These are phyloP conservation scores for Stachybotrys elegans DNA, from an alignment of 2,329 filamentous ascomycete genomes.

Conservation along the genomic window DNA sequence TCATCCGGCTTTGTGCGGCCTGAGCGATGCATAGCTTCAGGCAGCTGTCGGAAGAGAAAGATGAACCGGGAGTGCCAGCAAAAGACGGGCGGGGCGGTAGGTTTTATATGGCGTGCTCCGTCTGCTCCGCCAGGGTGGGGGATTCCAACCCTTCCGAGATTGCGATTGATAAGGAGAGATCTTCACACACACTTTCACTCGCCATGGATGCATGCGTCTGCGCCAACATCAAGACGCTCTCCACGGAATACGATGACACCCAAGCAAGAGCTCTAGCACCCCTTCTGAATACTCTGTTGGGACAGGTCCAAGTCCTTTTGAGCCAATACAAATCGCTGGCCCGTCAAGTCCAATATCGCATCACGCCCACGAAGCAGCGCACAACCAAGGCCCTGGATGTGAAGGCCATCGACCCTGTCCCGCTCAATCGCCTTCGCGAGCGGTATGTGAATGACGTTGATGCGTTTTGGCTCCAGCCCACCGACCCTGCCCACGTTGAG, in stretches of 20 bases:
- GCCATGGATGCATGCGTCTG: conserved; percentile 17
- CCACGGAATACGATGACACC: conserved; percentile 14
- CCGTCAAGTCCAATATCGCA: conserved; percentile 23
- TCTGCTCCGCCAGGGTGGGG: too few relatives aligned
- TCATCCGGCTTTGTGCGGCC: too few relatives aligned
- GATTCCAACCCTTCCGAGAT: too few relatives aligned
- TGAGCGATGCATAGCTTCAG: too few relatives aligned
- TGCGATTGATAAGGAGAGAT: too few relatives aligned
- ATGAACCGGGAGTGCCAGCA: too few relatives aligned
- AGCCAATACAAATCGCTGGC: conserved; percentile 20
- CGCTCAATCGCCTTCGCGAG: conserved; percentile 10
- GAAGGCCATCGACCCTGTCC: conserved; percentile 9
- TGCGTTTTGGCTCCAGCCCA: conserved; percentile 16
- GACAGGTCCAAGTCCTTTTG: conserved; percentile 17
- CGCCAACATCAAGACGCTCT: conserved; percentile 15
- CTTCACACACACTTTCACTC: too few relatives aligned
- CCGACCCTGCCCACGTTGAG: conserved; percentile 14
- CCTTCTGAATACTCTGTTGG: conserved; percentile 20
- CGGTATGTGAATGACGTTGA: conserved; percentile 10
- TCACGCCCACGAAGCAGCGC: conserved; percentile 23
- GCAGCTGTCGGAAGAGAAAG: too few relatives aligned
- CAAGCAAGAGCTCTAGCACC: conserved; percentile 15
- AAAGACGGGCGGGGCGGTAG: too few relatives aligned
- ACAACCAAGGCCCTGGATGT: conserved; percentile 23
- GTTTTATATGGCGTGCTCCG: too few relatives aligned